A percentile compares a stretch with the other conserved stretches of the same genome.
Conservation (phyloP, 345 rosid species). For the Luvunga scandens region DNA sequence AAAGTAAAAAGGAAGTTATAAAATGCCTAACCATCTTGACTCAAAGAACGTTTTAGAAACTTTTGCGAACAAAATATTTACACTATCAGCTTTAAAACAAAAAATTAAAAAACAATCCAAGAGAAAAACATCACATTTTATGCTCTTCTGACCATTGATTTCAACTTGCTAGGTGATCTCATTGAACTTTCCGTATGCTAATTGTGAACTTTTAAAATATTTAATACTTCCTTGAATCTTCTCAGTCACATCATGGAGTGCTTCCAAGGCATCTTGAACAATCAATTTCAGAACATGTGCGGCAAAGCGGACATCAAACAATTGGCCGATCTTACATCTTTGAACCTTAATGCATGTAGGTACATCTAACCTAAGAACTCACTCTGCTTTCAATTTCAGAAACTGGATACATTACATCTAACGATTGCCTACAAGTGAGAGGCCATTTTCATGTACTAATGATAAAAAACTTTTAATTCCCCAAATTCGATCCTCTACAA, state of each 20-base stretch:
- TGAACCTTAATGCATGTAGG: no score
- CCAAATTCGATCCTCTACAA: no score
- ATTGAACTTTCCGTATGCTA: constrained; percentile 55
- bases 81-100: neutral
- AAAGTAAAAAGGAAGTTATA: neutral
- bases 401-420: no score
- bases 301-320: constrained; percentile 45
- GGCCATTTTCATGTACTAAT: no score
- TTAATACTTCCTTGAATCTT: constrained; percentile 73
- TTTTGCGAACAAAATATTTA: neutral
- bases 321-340: no score
- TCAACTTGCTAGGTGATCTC: constrained; percentile 67
- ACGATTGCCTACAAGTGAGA: no score
- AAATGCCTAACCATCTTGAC: neutral
- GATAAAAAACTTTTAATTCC: no score
- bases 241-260: constrained; percentile 52
- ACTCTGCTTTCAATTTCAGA: no score
- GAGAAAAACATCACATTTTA: neutral
- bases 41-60: neutral
- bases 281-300: constrained; percentile 57
- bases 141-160: constrained; percentile 46
- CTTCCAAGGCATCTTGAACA: constrained; percentile 68
- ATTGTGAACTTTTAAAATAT: constrained; percentile 72
- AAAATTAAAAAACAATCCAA: neutral
- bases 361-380: no score